These are phyloP conservation scores for Citeromyces siamensis DNA, from an alignment of 1,139 yeast species.

Conservation along the genomic window DNA sequence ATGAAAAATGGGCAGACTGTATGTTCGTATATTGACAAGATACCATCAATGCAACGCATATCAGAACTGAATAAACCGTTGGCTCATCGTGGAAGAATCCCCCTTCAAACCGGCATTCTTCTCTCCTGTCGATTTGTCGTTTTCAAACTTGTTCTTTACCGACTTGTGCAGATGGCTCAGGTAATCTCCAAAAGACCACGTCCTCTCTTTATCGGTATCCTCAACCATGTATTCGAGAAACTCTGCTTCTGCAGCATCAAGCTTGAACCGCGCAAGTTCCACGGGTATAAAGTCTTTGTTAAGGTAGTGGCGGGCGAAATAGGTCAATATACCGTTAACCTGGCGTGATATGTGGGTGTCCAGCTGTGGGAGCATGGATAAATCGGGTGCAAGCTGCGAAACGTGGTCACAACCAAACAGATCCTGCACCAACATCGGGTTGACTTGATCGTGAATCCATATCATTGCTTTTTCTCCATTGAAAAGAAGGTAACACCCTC, in stretches of 20 bases:
- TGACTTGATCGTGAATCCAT: slow-evolving; percentile 65
- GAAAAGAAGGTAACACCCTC: slow-evolving; percentile 72
- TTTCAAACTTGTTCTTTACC: slow-evolving; percentile 40
- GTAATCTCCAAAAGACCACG: slow-evolving; percentile 45
- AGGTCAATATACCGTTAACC: slow-evolving; percentile 46
- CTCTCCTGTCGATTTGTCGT: slow-evolving; percentile 13
- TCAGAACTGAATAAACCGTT: slow-evolving; percentile 1
- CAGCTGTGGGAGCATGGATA: slow-evolving; percentile 56
- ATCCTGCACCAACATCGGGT: slow-evolving; percentile 57
- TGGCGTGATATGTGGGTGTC: slow-evolving; percentile 61
- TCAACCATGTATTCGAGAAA: slow-evolving; percentile 58
- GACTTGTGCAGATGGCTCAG: slow-evolving; percentile 49
- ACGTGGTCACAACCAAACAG: slow-evolving; percentile 47
- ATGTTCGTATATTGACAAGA: too few species aligned
- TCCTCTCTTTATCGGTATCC: slow-evolving; percentile 48
- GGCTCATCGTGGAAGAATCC: slow-evolving; percentile 1
- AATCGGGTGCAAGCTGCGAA: slow-evolving; percentile 27
- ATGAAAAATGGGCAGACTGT: too few species aligned
- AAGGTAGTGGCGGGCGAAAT: slow-evolving; percentile 30
- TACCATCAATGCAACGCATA: too few species aligned
- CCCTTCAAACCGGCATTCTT: neutral
- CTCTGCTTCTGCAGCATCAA: slow-evolving; percentile 49
- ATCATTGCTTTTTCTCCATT: slow-evolving; percentile 52
- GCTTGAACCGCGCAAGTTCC: slow-evolving; percentile 51
- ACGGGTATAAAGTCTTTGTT: slow-evolving; percentile 33